phyloP scores from a whole-genome alignment of 164 flowering plant species.

The Santalum album region DNA sequence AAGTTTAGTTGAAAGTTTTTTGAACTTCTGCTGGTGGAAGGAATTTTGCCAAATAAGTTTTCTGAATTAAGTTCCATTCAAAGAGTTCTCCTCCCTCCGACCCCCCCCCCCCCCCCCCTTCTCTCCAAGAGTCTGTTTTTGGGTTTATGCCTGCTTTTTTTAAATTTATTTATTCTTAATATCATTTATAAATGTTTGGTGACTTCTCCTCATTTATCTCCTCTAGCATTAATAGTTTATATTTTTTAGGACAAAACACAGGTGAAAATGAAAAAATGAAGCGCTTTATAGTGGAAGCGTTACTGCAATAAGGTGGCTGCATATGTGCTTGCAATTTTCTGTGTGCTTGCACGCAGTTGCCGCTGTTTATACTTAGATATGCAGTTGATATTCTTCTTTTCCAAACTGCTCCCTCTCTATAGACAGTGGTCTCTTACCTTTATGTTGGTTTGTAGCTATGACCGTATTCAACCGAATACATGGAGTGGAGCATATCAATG shows the following conservation, averaged over 20 bases:
- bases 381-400: background rate
- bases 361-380: too few relatives aligned
- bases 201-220: too few relatives aligned
- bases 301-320: background rate
- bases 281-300: background rate
- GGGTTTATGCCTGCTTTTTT: too few relatives aligned
- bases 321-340: too few relatives aligned
- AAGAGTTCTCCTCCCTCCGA: background rate
- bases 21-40: background rate
- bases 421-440: background rate
- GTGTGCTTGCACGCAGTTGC: too few relatives aligned
- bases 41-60: background rate
- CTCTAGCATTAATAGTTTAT: too few relatives aligned
- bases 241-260: too few relatives aligned
- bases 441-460: conserved; percentile 51
- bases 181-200: too few relatives aligned
- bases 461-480: conserved; percentile 86
- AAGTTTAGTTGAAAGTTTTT: background rate
- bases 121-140: too few relatives aligned
- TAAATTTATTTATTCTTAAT: too few relatives aligned
- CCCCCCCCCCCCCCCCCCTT: too few relatives aligned
- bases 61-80: background rate
- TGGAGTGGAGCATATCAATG: conserved; percentile 98
- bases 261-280: too few relatives aligned
- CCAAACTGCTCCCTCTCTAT: background rate